Base-by-base conservation (phyloP, 73 alveolate species). In the Paramecium tetraurelia region DNA sequence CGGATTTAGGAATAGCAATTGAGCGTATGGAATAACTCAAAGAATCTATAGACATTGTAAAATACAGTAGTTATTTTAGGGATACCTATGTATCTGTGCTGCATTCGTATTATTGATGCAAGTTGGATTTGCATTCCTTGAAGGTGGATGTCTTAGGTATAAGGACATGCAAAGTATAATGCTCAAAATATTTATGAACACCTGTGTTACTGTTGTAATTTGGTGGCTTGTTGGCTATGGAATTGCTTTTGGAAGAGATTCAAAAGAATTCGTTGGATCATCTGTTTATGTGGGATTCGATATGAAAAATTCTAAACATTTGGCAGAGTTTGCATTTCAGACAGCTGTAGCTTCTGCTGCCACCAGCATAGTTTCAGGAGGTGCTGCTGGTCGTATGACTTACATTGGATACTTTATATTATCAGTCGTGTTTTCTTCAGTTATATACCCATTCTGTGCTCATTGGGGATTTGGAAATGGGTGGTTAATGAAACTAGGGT, bases 191-290 rank as follows among this genome's bases (percentile, higher is more conserved):
- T 80, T 80, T 22, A 80, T 80, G 75, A 80, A 80, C 58, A 80
- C 90, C 9, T 80, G 90, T 41, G 57, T 80, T 10, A 80, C 90
- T 10, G 22, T 80, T 10, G 31, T 80, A 12, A 80, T 80, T 8
- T 80, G 90, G 90, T 80, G 90, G 90, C 2, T 80, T 20, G 90
- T 80, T 44, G 90, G 90, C 46, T 80, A 80, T 44, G 90, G 90
- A 24, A 57, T 80, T 14, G 90, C 90, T 3, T 80, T 80, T 33
- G 90, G 90, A 41, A 24, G 29, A 44, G 90, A 80, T 80, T 44
- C 44, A 20, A 80, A 80, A 80, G 41, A 22, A 24, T 44, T 80
- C 48, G 90, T 80, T 80, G 90, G 90, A 80, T 24, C 44, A 20
- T n/a, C 35, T 24, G 48, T 31, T 11, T 80, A 22, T 80, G 12